phyloP scores from a whole-genome alignment of 2,329 filamentous ascomycete genomes.

The Sporothrix protearum region DNA sequence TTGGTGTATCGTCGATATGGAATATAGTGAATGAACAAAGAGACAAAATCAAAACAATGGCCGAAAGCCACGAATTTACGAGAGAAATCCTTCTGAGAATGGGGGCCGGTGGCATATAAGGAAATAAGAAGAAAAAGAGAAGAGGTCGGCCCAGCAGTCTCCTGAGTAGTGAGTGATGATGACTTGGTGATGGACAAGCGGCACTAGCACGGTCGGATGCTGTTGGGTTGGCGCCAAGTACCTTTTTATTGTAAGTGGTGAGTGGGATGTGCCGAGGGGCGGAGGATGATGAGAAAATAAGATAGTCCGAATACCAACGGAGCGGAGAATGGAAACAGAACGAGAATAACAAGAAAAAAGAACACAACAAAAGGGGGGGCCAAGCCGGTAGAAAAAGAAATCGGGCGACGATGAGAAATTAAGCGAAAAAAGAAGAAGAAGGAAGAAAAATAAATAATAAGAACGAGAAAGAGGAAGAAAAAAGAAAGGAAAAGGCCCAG shows the following conservation, averaged over 20 bases:
- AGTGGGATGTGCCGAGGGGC: slow-evolving; percentile 1
- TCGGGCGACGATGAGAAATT: background rate
- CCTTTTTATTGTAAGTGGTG: background rate
- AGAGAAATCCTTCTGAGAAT: background rate
- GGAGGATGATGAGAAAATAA: slow-evolving; percentile 10
- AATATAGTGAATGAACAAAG: background rate
- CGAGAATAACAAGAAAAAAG: background rate
- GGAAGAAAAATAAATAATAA: too few relatives aligned
- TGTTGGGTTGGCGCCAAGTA: background rate
- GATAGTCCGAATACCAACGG: background rate
- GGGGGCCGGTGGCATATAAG: background rate
- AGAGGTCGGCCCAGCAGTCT: background rate
- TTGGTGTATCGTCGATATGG: background rate
- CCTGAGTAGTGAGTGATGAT: background rate
- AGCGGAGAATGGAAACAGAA: background rate
- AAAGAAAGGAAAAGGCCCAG: background rate
- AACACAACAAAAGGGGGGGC: background rate
- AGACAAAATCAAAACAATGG: background rate
- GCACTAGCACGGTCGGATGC: background rate
- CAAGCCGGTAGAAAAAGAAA: background rate
- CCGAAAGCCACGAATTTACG: background rate
- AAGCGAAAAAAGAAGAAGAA: background rate
- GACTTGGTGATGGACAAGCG: background rate
- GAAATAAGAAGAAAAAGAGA: background rate
- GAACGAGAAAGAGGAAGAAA: too few relatives aligned